Evolutionary conservation across 306 rosid species (phyloP).

Genomic region (Malus domestica): DNA sequence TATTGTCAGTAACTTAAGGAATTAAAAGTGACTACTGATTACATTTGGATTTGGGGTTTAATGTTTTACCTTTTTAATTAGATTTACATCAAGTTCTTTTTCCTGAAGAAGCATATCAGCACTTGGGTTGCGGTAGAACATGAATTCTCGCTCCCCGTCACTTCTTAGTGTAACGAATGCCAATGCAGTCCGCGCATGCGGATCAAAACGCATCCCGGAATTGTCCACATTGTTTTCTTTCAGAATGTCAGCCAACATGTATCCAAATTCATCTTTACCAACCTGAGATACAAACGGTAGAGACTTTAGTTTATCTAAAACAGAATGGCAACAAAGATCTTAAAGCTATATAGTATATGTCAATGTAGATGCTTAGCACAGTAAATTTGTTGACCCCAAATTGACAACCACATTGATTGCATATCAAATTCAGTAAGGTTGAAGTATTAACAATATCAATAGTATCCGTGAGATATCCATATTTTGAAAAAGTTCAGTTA

Average conservation of each 20-base stretch:
- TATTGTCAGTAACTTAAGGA: constrained; percentile 14
- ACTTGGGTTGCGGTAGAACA: constrained; percentile 78
- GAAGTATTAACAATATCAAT: background rate
- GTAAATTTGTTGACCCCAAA: background rate
- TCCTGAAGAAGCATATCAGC: constrained; percentile 82
- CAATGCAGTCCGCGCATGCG: constrained; percentile 65
- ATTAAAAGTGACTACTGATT: background rate
- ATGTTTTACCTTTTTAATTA: constrained; percentile 40
- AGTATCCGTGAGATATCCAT: background rate
- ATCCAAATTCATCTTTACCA: constrained; percentile 80
- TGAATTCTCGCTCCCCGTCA: constrained; percentile 78
- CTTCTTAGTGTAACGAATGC: constrained; percentile 73
- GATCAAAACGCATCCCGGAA: constrained; percentile 66
- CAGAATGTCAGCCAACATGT: constrained; percentile 64
- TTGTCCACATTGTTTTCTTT: constrained; percentile 58
- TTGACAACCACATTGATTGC: background rate
- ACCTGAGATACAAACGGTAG: constrained; percentile 34
- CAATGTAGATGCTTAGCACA: background rate
- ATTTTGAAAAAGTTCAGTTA: no score
- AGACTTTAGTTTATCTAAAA: background rate
- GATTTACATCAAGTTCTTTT: constrained; percentile 48
- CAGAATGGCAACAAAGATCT: background rate
- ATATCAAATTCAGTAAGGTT: background rate
- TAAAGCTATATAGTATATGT: background rate
- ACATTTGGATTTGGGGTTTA: background rate